These are phyloP conservation scores for Quercus phellos DNA, from an alignment of 331 rosid species.

Conservation along the genomic window DNA sequence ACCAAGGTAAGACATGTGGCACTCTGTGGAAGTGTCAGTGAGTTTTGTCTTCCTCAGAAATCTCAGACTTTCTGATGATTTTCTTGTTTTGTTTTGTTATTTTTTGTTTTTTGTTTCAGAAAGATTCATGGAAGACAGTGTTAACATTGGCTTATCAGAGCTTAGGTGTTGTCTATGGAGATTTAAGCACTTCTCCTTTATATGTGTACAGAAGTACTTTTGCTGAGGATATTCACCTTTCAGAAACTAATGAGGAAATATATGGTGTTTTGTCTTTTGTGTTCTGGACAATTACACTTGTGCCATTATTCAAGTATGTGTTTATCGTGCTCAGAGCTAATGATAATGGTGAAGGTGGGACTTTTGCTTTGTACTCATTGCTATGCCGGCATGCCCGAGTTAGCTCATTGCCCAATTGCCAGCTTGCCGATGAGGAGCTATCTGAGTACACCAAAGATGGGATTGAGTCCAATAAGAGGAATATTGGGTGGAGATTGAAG, in stretches of 20 bases:
- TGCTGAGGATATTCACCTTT: constrained; percentile 83
- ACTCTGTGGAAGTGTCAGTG: background rate
- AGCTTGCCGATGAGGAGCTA: constrained; percentile 82
- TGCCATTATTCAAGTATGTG: constrained; percentile 82
- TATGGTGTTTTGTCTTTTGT: constrained; percentile 87
- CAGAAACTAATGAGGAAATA: constrained; percentile 93
- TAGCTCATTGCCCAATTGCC: constrained; percentile 81
- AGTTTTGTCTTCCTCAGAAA: background rate
- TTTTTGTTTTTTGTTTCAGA: constrained; percentile 38
- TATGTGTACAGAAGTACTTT: constrained; percentile 90
- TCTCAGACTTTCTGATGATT: constrained; percentile 18
- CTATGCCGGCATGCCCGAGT: constrained; percentile 82
- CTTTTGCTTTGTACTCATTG: constrained; percentile 87
- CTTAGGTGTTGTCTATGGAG: constrained; percentile 95
- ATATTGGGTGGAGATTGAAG: constrained; percentile 57
- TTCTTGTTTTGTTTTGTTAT: background rate
- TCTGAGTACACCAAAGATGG: constrained; percentile 70
- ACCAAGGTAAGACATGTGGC: constrained; percentile 55
- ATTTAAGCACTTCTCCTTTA: constrained; percentile 86
- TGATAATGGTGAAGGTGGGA: constrained; percentile 98
- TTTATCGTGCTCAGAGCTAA: constrained; percentile 90
- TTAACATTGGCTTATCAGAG: constrained; percentile 85
- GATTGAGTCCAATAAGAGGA: constrained; percentile 27
- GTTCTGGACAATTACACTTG: constrained; percentile 87
- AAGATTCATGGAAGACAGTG: constrained; percentile 82